Evolutionary conservation across 2,329 filamentous ascomycete genomes (phyloP), one percentile per base, ranked within the genome.

Genomic region (Ilyonectria robusta): DNA sequence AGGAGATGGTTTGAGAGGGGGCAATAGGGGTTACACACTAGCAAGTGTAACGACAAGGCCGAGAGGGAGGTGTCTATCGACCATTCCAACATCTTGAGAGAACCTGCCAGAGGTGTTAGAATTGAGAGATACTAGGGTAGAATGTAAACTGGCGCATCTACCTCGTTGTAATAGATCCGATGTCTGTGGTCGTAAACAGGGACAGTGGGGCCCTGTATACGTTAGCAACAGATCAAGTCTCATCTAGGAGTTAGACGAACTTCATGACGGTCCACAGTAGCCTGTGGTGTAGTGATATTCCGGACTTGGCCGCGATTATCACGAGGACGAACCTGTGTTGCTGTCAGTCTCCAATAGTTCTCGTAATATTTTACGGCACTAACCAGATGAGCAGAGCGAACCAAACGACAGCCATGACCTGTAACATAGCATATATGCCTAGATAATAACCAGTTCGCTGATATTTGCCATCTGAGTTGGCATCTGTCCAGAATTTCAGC

Each of bases 21-120:
- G 6, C 5, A n/a, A 42, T 15, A 11, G 11, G 7, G 31, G 35
- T 51, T 48, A 75, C 81, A 71, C 70, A 84, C 81, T 83, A 37
- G 73, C 73, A 13, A 74, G 59, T 44, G 82, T 69, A 17, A 77
- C 73, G 15, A 76, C 72, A 10, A 84, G 59, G 1, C 80, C 80
- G 0, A 78, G 63, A 2, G 82, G 80, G 3, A 86, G 75, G 57
- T 80, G 76, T 31, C 80, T 84, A 64, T 85, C 84, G 2, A 85
- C 71, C 17, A 84, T 78, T 55, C 81, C 78, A 7, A 84, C 81
- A 42, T 85, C 82, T 70, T 85, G 81, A 9, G 79, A 82, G 66
- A 85, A 85, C 62, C 81, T 82, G 46, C 3, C n/a, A 1, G 1
- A 2, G 10, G 19, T 7, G 8, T 58, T 54, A 44, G 67, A 19